Conservation (phyloP, 192 early-diverging fungal genomes). For the Coemansia biformis region DNA sequence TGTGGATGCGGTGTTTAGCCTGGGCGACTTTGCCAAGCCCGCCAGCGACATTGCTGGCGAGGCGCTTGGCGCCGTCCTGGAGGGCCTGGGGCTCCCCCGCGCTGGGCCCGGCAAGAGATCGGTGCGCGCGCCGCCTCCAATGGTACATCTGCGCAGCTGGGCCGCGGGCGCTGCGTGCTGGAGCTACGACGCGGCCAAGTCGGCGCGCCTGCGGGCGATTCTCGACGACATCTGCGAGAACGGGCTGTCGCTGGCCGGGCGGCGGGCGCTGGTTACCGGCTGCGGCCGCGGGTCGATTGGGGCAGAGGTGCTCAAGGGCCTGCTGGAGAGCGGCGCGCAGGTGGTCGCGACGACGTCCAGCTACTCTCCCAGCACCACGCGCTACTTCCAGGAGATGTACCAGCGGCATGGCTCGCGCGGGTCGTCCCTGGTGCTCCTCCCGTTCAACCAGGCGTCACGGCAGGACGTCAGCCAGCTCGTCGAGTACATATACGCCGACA, state of each 20-base stretch:
- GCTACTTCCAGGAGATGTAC: slow-evolving; percentile 87
- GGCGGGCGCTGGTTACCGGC: slow-evolving; percentile 78
- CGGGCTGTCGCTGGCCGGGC: slow-evolving; percentile 76
- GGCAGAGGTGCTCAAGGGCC: slow-evolving; percentile 80
- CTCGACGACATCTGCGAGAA: slow-evolving; percentile 68
- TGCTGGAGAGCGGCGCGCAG: slow-evolving; percentile 79
- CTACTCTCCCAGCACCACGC: slow-evolving; percentile 70
- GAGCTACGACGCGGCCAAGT: slow-evolving; percentile 67
- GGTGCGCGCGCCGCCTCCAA: slow-evolving; percentile 40
- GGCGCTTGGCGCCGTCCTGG: slow-evolving; percentile 15
- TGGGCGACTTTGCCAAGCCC: background rate
- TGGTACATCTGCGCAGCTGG: slow-evolving; percentile 64
- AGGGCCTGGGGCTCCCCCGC: slow-evolving; percentile 18
- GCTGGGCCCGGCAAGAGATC: background rate
- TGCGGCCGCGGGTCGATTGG: slow-evolving; percentile 90
- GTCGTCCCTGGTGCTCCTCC: slow-evolving; percentile 78
- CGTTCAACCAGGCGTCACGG: slow-evolving; percentile 89
- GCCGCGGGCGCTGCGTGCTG: slow-evolving; percentile 52
- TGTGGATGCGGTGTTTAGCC: slow-evolving; percentile 8
- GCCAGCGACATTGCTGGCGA: background rate
- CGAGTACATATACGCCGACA: slow-evolving; percentile 78
- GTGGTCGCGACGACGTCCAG: slow-evolving; percentile 90
- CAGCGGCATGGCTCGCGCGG: slow-evolving; percentile 83
- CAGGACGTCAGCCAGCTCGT: slow-evolving; percentile 78
- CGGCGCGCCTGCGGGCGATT: slow-evolving; percentile 64